Base-by-base conservation (phyloP, 75 land plant genomes). In the Picea glauca region DNA sequence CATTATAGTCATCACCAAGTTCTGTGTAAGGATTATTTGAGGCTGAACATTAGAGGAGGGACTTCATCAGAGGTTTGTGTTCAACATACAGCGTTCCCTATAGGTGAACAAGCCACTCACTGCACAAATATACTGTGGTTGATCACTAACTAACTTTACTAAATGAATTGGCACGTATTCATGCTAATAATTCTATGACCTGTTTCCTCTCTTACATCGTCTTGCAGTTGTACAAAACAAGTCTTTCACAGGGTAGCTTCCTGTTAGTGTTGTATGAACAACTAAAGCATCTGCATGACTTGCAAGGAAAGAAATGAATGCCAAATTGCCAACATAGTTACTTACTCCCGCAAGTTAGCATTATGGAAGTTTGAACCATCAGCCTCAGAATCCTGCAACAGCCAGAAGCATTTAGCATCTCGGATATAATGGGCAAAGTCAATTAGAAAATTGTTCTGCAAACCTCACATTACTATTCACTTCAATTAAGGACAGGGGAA, bases 291-390 rank as follows among this genome's bases (percentile, higher is more conserved):
- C 32, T 75, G 4, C 20, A 23, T 58, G n/a, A 30, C 20, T 35
- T 26, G 21, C 17, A 35, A 62, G 9, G 17, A 64, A 60, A 33
- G 54, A 77, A 21, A 77, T 73, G 72, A 65, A 15, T 15, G 31
- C 18, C 4, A 31, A 62, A 30, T 15, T 30, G 43, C 15, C 13
- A 77, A 1, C 73, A 77, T 14, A 80, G 17, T 77, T 43, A 78
- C 91, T 86, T 89, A 93, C 95, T 93, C 95, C 13, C 91, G 87
- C 81, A 93, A 84, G 65, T 73, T 91, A 62, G 98, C 98, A 86
- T 91, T 85, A 26, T 95, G 96, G 64, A 95, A 95, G 30, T 86
- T 93, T 32, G 96, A 93, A 58, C 85, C 90, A 66, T 88, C 96
- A 57, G 96, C 98, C 78, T 91, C 93, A 23, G 83, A 91, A 84